These are phyloP conservation scores for Phoenix roebelenii DNA, from an alignment of 176 grass and related monocot species.

Conservation along the genomic window DNA sequence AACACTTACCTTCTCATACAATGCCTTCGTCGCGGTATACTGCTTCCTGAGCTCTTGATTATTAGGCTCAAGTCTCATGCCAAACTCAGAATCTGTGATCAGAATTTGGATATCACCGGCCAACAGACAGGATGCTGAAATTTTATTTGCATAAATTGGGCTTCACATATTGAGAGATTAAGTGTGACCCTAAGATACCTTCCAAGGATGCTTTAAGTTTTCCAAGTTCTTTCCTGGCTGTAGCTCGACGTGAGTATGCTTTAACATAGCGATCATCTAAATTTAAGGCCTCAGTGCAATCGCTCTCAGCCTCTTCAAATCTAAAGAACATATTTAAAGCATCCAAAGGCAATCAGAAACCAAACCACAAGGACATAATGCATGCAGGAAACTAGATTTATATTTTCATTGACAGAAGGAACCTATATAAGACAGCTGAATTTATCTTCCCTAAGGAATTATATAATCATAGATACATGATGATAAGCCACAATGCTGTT, in stretches of 20 bases:
- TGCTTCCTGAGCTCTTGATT: slow-evolving; percentile 88
- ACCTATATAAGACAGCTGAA: no score
- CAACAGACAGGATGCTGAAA: not conserved
- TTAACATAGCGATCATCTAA: slow-evolving; percentile 93
- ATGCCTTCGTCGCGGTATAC: slow-evolving; percentile 64
- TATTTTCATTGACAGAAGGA: no score
- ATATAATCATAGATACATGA: no score
- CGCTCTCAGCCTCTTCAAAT: slow-evolving; percentile 74
- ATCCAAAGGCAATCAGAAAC: no score
- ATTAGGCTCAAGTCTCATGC: slow-evolving; percentile 76
- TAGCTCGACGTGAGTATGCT: slow-evolving; percentile 83
- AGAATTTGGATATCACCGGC: slow-evolving; percentile 4
- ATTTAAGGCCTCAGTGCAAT: slow-evolving; percentile 77
- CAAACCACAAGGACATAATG: no score
- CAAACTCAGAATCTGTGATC: slow-evolving; percentile 73
- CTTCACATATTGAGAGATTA: not conserved
- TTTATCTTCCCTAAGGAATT: no score
- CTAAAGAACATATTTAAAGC: slow-evolving; percentile 20
- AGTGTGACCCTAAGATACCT: slow-evolving; percentile 28
- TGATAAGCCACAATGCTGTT: no score
- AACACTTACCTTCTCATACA: slow-evolving; percentile 52
- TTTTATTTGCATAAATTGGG: not conserved
- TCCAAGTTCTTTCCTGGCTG: slow-evolving; percentile 72
- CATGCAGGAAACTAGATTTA: no score
- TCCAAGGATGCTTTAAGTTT: slow-evolving; percentile 78